Percentiles rank a stretch among this genome's conserved stretches.
phyloP scores from a whole-genome alignment of 306 rosid species.

The Casuarina equisetifolia region DNA sequence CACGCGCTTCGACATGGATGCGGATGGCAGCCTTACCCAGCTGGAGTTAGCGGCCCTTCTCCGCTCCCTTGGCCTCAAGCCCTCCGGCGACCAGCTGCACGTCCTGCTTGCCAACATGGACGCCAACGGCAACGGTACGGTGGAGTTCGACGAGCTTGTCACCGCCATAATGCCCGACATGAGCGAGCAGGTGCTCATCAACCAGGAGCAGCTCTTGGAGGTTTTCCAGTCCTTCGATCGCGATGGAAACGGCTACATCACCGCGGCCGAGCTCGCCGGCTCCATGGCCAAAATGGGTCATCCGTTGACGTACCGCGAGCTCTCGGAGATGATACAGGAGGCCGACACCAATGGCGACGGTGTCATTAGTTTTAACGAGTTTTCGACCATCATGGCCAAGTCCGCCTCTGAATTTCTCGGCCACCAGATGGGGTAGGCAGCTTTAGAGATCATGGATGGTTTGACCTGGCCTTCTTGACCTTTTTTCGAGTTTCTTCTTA shows the following conservation, averaged over 20 bases:
- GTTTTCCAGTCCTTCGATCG: slow-evolving; percentile 74
- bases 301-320: slow-evolving; percentile 63
- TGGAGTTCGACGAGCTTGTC: slow-evolving; percentile 74
- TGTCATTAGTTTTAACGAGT: slow-evolving; percentile 74
- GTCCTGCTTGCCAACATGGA: slow-evolving; percentile 62
- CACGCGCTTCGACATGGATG: slow-evolving; percentile 78
- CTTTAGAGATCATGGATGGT: not conserved
- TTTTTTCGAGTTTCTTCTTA: not conserved
- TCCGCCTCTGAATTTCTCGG: slow-evolving; percentile 84
- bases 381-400: slow-evolving; percentile 61
- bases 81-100: slow-evolving; percentile 66
- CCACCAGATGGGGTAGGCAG: slow-evolving; percentile 17
- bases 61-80: slow-evolving; percentile 77
- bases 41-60: slow-evolving; percentile 86
- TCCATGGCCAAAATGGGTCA: slow-evolving; percentile 91
- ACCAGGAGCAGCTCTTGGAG: slow-evolving; percentile 76
- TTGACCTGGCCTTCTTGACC: too few relatives aligned
- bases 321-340: slow-evolving; percentile 64
- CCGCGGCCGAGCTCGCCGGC: slow-evolving; percentile 76
- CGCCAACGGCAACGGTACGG: slow-evolving; percentile 62
- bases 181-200: slow-evolving; percentile 46
- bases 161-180: slow-evolving; percentile 57
- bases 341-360: slow-evolving; percentile 86
- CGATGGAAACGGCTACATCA: slow-evolving; percentile 79
- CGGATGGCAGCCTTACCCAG: slow-evolving; percentile 88